phyloP scores from a whole-genome alignment of 2,329 filamentous ascomycete species.

The Ceratocystis harringtonii region DNA sequence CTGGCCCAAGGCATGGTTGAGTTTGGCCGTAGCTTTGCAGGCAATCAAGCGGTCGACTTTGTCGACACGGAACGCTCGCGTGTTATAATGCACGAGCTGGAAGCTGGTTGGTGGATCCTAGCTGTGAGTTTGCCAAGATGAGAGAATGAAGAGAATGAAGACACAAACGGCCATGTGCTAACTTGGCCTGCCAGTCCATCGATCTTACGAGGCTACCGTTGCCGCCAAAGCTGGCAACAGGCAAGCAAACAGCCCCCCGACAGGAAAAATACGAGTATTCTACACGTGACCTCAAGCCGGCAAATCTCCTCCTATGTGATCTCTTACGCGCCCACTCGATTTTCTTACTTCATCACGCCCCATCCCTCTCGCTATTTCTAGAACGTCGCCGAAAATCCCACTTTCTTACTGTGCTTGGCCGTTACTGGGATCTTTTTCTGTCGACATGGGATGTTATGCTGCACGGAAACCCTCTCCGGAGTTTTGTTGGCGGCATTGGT shows the following conservation, averaged over 20 bases:
- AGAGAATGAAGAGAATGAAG: background rate
- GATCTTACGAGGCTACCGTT: constrained; percentile 61
- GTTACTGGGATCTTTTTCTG: constrained; percentile 62
- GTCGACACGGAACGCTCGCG: constrained; percentile 85
- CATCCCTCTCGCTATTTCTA: constrained; percentile 56
- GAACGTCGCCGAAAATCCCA: constrained; percentile 39
- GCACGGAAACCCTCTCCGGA: constrained; percentile 71
- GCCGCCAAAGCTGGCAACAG: constrained; percentile 36
- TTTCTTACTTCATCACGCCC: constrained; percentile 78
- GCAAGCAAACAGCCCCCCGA: constrained; percentile 27
- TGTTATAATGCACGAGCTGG: constrained; percentile 73
- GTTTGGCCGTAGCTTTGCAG: constrained; percentile 79
- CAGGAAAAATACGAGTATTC: constrained; percentile 57
- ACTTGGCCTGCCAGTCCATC: constrained; percentile 43
- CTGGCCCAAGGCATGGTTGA: constrained; percentile 92
- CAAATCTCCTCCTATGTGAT: constrained; percentile 62
- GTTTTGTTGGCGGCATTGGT: constrained; percentile 70
- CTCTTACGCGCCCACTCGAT: constrained; percentile 66
- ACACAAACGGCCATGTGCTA: background rate
- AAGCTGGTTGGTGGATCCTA: constrained; percentile 88
- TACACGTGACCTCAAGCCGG: constrained; percentile 74
- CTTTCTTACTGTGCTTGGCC: constrained; percentile 57
- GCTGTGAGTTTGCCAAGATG: constrained; percentile 40
- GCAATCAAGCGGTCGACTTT: constrained; percentile 59
- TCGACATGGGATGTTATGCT: constrained; percentile 78